Conservation (phyloP, 2,329 filamentous ascomycete species). For the Botrytis porri region DNA sequence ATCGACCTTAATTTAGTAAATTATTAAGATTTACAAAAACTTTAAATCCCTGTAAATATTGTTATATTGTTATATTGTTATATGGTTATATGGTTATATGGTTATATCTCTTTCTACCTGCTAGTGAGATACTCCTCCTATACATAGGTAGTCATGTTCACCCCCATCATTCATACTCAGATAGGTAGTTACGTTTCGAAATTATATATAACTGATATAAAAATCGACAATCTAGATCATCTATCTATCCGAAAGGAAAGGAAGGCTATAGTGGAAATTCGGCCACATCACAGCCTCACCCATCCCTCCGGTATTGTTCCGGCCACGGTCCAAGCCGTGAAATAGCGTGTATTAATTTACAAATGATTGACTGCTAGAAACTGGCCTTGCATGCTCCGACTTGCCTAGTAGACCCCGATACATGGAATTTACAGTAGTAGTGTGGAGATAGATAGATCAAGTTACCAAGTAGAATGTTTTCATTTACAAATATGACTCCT, state of each 20-base stretch:
- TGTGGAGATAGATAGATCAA: background rate
- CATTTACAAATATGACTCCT: background rate
- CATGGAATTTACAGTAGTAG: background rate
- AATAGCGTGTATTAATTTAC: background rate
- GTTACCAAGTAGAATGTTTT: background rate
- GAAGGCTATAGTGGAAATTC: background rate
- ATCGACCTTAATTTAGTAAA: background rate
- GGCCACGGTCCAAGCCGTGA: constrained; percentile 1
- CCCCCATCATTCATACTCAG: background rate
- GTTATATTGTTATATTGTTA: background rate
- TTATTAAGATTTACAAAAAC: background rate
- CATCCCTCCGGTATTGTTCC: background rate
- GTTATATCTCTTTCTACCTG: too few relatives aligned
- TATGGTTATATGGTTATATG: too few relatives aligned
- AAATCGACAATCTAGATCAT: background rate
- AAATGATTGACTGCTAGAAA: background rate
- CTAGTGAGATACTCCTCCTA: too few relatives aligned
- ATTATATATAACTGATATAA: background rate
- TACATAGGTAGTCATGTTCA: background rate
- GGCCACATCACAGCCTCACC: constrained; percentile 6
- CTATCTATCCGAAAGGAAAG: background rate
- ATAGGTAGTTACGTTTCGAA: background rate
- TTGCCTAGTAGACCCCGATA: background rate
- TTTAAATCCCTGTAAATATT: background rate
- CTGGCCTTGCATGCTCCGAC: background rate